Base-by-base conservation (phyloP, 352 stramenopile species). In the Phytophthora fragariaefolia region DNA sequence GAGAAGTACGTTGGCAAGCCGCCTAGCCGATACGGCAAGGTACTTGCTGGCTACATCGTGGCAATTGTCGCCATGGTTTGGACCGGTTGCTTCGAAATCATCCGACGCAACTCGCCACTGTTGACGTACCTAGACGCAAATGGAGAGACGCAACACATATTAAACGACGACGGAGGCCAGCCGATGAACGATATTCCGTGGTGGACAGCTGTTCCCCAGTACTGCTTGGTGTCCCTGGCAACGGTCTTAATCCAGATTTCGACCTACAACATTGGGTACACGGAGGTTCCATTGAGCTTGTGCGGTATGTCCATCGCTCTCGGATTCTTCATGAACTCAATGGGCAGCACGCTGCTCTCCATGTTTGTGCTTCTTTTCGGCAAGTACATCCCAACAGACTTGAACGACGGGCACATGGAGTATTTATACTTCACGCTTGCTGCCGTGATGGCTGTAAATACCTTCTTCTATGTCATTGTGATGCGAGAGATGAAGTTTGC, bases 331-430 rank as follows among this genome's bases (percentile, higher is more conserved):
- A 64, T 69, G 46, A 69, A 69, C 36, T 69, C 62, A 9, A 69
- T 69, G 62, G 62, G 46, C n/a, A 64, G 53, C 24, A 64, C 62
- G 2, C 36, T 69, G 15, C 40, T 69, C 17, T 69, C 62, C 4
- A 46, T 69, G 20, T 58, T 69, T 32, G 54, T 69, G 12, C 45
- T 69, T 18, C 52, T 69, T 17, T 69, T 69, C 23, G 62, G 62
- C 26, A 69, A 64, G 22, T 69, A 58, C 18, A 69, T 69, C 15
- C 53, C 53, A 2, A 57, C 63, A 6, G 48, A 89, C 69, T 46
- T 91, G 45, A 91, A 91, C 69, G 63, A 89, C 7, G 71, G 75
- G 27, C 63, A 89, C 66, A 63, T 90, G 34, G 80, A 90, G 71
- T 79, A 77, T 48, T 50, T 78, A 36, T 74, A 73, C 71, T 81